Percentiles rank a stretch among this genome's conserved stretches.
Conservation (phyloP, 352 stramenopile genomes). For the Blastocystis sp. region DNA sequence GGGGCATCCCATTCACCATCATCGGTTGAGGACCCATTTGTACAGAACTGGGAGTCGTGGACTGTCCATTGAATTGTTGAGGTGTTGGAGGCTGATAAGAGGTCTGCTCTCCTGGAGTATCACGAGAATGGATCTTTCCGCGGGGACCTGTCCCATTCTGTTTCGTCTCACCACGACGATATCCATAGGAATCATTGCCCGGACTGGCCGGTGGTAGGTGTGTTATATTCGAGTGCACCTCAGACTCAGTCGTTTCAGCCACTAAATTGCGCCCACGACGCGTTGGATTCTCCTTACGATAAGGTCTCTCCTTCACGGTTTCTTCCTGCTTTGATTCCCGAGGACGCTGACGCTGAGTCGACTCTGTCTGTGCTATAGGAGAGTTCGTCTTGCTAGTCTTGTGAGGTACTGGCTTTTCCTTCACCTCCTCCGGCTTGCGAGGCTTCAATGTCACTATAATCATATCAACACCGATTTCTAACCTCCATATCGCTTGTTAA, state of each 20-base stretch:
- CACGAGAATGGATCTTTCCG: neutral
- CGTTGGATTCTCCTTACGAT: too few species aligned
- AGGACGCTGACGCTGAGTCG: too few species aligned
- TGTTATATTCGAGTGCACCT: too few species aligned
- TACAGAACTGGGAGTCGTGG: neutral
- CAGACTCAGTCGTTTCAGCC: too few species aligned
- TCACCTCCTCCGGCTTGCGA: neutral
- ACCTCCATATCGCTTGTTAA: neutral
- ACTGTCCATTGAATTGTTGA: neutral
- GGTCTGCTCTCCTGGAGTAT: neutral
- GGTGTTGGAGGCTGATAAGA: neutral
- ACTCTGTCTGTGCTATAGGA: too few species aligned
- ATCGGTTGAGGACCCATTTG: neutral
- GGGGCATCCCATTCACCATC: constrained; percentile 36
- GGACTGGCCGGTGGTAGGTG: too few species aligned
- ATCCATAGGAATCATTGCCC: too few species aligned
- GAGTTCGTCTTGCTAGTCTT: neutral
- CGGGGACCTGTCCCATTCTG: neutral
- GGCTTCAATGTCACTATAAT: neutral
- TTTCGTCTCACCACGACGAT: neutral
- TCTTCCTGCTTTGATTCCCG: neutral
- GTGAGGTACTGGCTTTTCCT: neutral
- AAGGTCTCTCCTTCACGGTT: neutral
- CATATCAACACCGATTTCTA: neutral
- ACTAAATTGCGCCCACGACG: too few species aligned